A percentile compares a stretch with the other conserved stretches of the same genome.
phyloP scores from a whole-genome alignment of 108 stramenopile genomes.

The Parmales sp. region DNA sequence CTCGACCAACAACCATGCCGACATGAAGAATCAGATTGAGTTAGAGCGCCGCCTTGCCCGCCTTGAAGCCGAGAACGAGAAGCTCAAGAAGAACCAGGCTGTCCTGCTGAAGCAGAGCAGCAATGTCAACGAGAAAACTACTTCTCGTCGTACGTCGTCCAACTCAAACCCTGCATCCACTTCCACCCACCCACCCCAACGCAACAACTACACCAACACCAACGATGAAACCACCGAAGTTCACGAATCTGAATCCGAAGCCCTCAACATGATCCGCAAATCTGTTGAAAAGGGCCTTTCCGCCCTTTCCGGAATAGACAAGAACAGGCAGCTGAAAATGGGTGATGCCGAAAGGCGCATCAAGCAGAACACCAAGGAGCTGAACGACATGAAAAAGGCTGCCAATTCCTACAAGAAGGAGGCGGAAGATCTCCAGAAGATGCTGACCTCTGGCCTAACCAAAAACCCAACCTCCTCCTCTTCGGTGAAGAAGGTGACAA shows the following conservation, averaged over 20 bases:
- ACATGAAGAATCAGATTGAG: neutral
- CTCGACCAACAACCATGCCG: no score
- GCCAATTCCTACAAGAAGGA: neutral
- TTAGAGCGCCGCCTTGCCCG: conserved; percentile 2
- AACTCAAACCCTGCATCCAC: neutral
- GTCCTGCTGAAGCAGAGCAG: neutral
- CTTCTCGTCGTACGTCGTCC: no score
- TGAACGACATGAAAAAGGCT: neutral
- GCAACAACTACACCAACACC: neutral
- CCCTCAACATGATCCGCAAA: neutral
- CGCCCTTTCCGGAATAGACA: neutral
- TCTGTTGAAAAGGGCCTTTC: neutral
- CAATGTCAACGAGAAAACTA: neutral
- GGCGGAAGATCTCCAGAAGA: neutral
- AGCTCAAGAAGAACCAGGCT: neutral
- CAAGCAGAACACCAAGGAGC: neutral
- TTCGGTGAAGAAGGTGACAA: neutral
- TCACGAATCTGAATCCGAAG: neutral
- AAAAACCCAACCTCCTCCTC: neutral
- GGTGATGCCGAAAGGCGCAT: neutral
- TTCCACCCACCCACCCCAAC: neutral
- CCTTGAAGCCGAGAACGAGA: conserved; percentile 4
- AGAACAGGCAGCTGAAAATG: neutral
- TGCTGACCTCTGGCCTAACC: neutral
- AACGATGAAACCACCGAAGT: neutral